Conservation (phyloP, 169 alveolate species). For the Sarcocystis neurona region DNA sequence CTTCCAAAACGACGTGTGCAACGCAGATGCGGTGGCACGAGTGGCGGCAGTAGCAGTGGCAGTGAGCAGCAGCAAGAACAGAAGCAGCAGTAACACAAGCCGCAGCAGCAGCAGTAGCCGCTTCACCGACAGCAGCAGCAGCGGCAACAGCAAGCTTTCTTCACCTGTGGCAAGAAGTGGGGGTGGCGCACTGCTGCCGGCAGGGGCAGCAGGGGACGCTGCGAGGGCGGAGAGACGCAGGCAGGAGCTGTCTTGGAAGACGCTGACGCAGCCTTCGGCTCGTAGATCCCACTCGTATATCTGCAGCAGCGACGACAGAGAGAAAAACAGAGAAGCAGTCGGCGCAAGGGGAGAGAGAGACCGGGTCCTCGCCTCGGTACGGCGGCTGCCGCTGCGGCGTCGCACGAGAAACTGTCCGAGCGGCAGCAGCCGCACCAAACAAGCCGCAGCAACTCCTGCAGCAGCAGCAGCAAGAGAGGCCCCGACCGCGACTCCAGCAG, state of each 20-base stretch:
- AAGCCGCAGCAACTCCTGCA: too few species aligned
- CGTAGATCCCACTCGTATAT: constrained; percentile 41
- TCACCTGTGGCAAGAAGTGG: constrained; percentile 2
- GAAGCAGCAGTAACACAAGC: too few species aligned
- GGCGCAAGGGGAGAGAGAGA: not conserved
- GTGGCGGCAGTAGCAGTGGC: too few species aligned
- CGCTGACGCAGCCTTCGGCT: not conserved
- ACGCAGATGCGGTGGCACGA: too few species aligned
- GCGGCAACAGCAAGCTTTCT: not conserved
- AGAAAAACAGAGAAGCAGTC: too few species aligned
- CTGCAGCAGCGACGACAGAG: not conserved
- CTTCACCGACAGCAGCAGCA: not conserved
- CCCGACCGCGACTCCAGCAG: too few species aligned
- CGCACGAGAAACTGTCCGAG: too few species aligned
- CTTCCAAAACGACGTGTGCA: too few species aligned
- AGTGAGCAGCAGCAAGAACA: too few species aligned
- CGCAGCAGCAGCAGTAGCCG: too few species aligned
- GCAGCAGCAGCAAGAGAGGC: too few species aligned
- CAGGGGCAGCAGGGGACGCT: not conserved
- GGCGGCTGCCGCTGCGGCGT: not conserved
- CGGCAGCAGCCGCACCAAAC: too few species aligned
- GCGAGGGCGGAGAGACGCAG: constrained; percentile 29
- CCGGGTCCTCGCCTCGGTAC: not conserved
- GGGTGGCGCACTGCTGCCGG: not conserved
- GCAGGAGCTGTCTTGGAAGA: constrained; percentile 15